Evolutionary conservation across 441 rosid genomes (phyloP), one percentile per base, ranked within the genome.

Genomic region (Melianthus villosus): DNA sequence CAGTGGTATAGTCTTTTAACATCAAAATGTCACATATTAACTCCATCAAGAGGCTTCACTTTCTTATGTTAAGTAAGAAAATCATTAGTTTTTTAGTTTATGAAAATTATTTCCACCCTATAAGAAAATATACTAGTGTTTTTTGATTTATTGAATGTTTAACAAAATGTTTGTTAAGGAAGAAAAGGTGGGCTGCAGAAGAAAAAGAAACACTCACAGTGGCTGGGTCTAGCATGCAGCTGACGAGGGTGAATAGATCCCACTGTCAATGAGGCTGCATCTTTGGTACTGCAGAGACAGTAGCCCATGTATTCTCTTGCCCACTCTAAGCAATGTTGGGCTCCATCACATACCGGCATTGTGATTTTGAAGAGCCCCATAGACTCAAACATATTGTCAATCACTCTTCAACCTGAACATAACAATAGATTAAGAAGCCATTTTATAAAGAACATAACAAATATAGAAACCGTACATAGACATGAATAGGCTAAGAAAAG

Each of bases 191-290:
- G 16, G 6, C 9, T 13, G 16, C 4, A 35, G 40, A 35, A 27
- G 23, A 17, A 16, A 30, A 25, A 9, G 16, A 12, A 40, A 16
- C 10, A 65, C 84, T 67, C 54, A 83, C 95, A 3, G 92, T 79
- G 40, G 87, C 85, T 11, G 95, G 87, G 59, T 83, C 95, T 60
- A 79, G 60, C 46, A 79, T 12, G 56, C 95, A 79, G 14, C 95
- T 84, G 22, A 71, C 60, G 16, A 83, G 64, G 56, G 79, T 83
- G 49, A 83, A 79, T 42, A 83, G 51, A 68, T 83, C 95, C 95
- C 41, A 83, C 64, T 1, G 54, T 48, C 34, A 79, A 53, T 0
- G 95, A 72, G 11, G 67, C 36, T 1, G 44, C 72, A 48, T 77
- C 72, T 58, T 55, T 79, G 3, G 33, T 23, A 44, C 67, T 66